Conservation (phyloP, 139 green algal species). For the Chlorella sp. region DNA sequence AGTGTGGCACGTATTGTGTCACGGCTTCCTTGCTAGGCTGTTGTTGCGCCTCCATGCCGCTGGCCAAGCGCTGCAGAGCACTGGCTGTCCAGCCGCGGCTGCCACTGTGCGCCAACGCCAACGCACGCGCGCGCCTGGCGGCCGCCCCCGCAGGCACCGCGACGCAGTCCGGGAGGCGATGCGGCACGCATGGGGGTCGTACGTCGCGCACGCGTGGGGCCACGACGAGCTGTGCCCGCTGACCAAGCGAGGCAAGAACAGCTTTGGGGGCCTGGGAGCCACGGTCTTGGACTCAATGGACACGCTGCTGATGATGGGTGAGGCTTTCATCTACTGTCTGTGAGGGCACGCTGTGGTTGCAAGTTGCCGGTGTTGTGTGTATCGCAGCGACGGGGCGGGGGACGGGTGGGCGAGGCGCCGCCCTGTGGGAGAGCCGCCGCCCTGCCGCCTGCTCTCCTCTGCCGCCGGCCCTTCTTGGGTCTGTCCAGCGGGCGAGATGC, state of each 20-base stretch:
- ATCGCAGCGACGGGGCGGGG: too few species aligned
- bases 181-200: constrained; percentile 62
- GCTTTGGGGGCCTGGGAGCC: constrained; percentile 65
- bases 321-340: too few species aligned
- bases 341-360: too few species aligned
- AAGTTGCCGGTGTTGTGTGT: too few species aligned
- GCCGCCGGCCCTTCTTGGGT: too few species aligned
- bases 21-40: too few species aligned
- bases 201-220: constrained; percentile 71
- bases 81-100: background rate
- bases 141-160: background rate
- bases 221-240: constrained; percentile 65
- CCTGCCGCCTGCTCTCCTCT: too few species aligned
- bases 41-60: background rate
- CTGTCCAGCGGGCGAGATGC: too few species aligned
- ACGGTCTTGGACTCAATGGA: constrained; percentile 71
- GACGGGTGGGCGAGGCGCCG: too few species aligned
- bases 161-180: constrained; percentile 43
- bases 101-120: background rate
- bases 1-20: background rate
- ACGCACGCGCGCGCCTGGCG: background rate
- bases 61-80: background rate
- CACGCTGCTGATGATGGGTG: constrained; percentile 77
- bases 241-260: constrained; percentile 29
- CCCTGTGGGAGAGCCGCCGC: too few species aligned